Conservation (phyloP, 306 rosid species). For the Crotalaria pallida region DNA sequence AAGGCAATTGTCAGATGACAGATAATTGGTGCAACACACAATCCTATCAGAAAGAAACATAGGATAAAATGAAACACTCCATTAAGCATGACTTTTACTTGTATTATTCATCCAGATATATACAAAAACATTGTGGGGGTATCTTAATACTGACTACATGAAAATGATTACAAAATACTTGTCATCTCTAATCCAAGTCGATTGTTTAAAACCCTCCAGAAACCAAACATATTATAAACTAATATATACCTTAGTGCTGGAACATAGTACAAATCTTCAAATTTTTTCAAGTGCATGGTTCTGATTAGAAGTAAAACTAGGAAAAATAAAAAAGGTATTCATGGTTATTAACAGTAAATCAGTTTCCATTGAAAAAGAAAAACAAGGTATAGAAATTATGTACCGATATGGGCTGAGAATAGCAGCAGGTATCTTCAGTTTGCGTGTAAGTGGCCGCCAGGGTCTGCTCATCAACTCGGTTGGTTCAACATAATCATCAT, state of each 20-base stretch:
- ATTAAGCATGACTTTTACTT: not conserved
- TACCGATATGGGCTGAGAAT: constrained; percentile 89
- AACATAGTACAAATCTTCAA: no score
- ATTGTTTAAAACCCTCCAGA: not conserved
- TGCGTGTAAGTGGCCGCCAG: constrained; percentile 91
- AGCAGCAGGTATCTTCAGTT: constrained; percentile 91
- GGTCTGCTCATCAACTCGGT: constrained; percentile 69
- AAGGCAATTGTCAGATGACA: constrained; percentile 16
- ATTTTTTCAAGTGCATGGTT: no score
- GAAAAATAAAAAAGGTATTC: no score
- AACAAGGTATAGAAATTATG: not conserved
- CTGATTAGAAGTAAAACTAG: no score
- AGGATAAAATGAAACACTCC: not conserved
- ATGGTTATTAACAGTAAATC: not conserved
- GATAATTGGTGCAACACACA: not conserved
- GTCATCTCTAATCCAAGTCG: not conserved
- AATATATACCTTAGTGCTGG: not conserved
- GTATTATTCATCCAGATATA: not conserved
- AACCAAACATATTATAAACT: not conserved
- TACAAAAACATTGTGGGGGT: not conserved
- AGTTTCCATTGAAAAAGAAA: not conserved
- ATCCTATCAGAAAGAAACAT: not conserved
- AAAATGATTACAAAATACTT: constrained; percentile 4
- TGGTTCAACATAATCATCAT: constrained; percentile 54
- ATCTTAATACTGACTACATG: not conserved